A percentile compares a stretch with the other conserved stretches of the same genome.
Conservation (phyloP, 352 stramenopile species). For the Phytophthora constricta region DNA sequence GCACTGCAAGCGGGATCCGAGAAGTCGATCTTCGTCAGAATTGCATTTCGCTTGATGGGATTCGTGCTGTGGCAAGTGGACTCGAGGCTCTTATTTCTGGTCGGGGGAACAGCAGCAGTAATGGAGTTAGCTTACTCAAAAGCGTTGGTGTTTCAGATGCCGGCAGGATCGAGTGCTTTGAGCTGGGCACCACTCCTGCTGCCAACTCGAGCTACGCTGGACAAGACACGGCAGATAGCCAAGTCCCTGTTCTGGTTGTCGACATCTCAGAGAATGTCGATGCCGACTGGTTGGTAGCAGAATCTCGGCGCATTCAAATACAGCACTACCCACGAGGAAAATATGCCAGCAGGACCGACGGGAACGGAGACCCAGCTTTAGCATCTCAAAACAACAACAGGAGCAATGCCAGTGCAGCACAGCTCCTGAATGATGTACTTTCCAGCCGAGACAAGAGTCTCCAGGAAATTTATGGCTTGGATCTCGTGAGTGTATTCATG, state of each 20-base stretch:
- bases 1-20: constrained; percentile 14
- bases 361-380: background rate
- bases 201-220: constrained; percentile 5
- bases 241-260: constrained; percentile 40
- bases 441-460: constrained; percentile 38
- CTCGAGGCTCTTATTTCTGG: constrained; percentile 47
- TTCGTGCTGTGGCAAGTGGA: constrained; percentile 56
- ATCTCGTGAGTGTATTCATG: constrained; percentile 58
- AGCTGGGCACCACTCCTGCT: background rate
- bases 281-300: constrained; percentile 37
- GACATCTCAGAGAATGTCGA: constrained; percentile 63
- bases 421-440: constrained; percentile 22
- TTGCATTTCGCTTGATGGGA: constrained; percentile 68
- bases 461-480: constrained; percentile 68
- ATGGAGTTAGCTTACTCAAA: constrained; percentile 12
- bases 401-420: constrained; percentile 9
- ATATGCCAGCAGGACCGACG: constrained; percentile 1
- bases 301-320: constrained; percentile 34
- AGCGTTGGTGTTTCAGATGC: constrained; percentile 54
- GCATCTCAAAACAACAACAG: constrained; percentile 28
- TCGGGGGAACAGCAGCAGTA: constrained; percentile 11
- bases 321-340: constrained; percentile 22
- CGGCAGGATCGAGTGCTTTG: constrained; percentile 66
- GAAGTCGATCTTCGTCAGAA: constrained; percentile 78
- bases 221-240: constrained; percentile 9